Conservation (phyloP, 768 basidiomycete species). For the Boletus speciosus region DNA sequence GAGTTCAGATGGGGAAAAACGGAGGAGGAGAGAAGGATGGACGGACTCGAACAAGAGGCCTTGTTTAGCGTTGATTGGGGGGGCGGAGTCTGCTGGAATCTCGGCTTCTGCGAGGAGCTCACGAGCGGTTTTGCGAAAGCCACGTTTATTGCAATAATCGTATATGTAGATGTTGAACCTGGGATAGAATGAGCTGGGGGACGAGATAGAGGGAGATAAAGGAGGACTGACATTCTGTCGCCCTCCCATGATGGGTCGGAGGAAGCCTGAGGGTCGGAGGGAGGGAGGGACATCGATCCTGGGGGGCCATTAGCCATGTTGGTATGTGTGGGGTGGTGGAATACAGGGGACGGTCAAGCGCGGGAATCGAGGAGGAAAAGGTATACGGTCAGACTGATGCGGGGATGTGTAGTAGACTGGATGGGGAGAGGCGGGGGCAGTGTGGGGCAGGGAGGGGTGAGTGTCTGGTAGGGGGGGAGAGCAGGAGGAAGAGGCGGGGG, state of each 20-base stretch:
- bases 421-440: not conserved
- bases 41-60: conserved; percentile 80
- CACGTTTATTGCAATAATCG: conserved; percentile 81
- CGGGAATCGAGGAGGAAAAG: conserved; percentile 6
- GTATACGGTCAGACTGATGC: not conserved
- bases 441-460: not conserved
- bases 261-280: conserved; percentile 13
- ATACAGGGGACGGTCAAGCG: not conserved
- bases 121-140: conserved; percentile 67
- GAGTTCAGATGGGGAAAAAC: not conserved
- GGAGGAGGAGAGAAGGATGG: not conserved
- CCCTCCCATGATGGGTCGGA: conserved; percentile 69
- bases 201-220: conserved; percentile 1
- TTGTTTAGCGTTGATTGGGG: conserved; percentile 81
- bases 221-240: conserved; percentile 67
- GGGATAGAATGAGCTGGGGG: conserved; percentile 11
- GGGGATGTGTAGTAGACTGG: not conserved
- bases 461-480: not conserved
- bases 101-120: conserved; percentile 68
- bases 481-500: not conserved
- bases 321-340: not conserved
- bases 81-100: conserved; percentile 55
- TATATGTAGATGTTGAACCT: conserved; percentile 91
- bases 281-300: conserved; percentile 23
- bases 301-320: conserved; percentile 23